Percentiles rank a stretch among this genome's conserved stretches.
Evolutionary conservation across 148 eudicot species (phyloP).

Genomic region (Pharnaceum exiguum): DNA sequence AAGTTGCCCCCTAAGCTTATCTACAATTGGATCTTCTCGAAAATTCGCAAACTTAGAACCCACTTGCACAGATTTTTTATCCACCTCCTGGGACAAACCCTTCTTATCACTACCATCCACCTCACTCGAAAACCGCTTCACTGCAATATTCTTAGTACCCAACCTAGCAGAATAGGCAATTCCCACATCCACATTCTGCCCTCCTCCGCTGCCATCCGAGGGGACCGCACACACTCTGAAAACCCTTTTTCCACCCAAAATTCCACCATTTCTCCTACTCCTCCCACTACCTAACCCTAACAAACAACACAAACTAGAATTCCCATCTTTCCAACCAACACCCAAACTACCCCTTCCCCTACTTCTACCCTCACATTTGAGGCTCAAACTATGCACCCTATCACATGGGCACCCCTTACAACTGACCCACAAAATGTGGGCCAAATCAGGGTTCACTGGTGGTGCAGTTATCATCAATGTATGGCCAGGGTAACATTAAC

Average conservation of each 20-base stretch:
- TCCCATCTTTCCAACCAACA: conserved; percentile 2
- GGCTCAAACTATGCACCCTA: too few species aligned
- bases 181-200: conserved; percentile 32
- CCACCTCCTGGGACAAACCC: conserved; percentile 32
- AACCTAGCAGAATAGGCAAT: conserved; percentile 36
- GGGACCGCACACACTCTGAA: conserved; percentile 36
- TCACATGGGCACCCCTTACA: conserved; percentile 32
- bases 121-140: conserved; percentile 46
- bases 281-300: conserved; percentile 14
- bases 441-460: conserved; percentile 17
- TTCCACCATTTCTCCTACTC: conserved; percentile 11
- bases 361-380: too few species aligned
- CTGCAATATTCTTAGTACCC: conserved; percentile 43
- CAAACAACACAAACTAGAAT: conserved; percentile 15
- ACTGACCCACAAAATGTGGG: conserved; percentile 17
- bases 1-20: conserved; percentile 82
- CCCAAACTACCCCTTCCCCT: neutral
- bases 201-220: conserved; percentile 32
- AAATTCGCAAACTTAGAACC: conserved; percentile 44
- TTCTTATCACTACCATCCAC: conserved; percentile 21
- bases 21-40: conserved; percentile 84
- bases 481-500: conserved; percentile 15
- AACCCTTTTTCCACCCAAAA: conserved; percentile 8
- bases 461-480: conserved; percentile 34
- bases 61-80: conserved; percentile 32